Conservation (phyloP, 345 rosid species). For the Sapria himalayana region DNA sequence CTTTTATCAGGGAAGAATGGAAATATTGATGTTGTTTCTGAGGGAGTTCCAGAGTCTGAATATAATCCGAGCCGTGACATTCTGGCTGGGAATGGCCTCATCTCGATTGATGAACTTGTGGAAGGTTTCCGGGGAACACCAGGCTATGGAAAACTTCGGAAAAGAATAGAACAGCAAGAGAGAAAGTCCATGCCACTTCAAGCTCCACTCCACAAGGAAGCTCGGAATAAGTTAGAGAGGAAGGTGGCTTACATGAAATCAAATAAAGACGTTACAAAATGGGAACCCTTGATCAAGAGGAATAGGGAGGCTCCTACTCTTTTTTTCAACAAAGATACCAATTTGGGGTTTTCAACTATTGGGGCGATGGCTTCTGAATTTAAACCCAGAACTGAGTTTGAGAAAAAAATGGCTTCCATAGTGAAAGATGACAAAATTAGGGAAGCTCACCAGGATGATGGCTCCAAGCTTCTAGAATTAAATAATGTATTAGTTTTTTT, state of each 20-base stretch:
- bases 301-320: slow-evolving; percentile 76
- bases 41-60: slow-evolving; percentile 78
- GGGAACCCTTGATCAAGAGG: slow-evolving; percentile 64
- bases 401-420: slow-evolving; percentile 71
- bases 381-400: slow-evolving; percentile 82
- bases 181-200: slow-evolving; percentile 32
- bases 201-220: slow-evolving; percentile 62
- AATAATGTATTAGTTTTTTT: slow-evolving; percentile 30
- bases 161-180: slow-evolving; percentile 25
- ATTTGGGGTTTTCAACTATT: slow-evolving; percentile 59
- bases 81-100: slow-evolving; percentile 39
- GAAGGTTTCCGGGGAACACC: slow-evolving; percentile 44
- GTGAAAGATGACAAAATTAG: slow-evolving; percentile 33
- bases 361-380: slow-evolving; percentile 89
- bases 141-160: slow-evolving; percentile 34
- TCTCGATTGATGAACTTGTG: slow-evolving; percentile 46
- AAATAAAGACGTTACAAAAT: slow-evolving; percentile 43
- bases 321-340: slow-evolving; percentile 47
- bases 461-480: slow-evolving; percentile 64
- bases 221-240: slow-evolving; percentile 60
- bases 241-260: slow-evolving; percentile 33
- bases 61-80: slow-evolving; percentile 71
- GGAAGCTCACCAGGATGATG: slow-evolving; percentile 74
- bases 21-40: slow-evolving; percentile 31
- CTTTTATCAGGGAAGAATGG: slow-evolving; percentile 33